A percentile compares a stretch with the other conserved stretches of the same genome.
phyloP scores from a whole-genome alignment of 768 basidiomycete genomes.

The Pilatotrama ljubarskyi region DNA sequence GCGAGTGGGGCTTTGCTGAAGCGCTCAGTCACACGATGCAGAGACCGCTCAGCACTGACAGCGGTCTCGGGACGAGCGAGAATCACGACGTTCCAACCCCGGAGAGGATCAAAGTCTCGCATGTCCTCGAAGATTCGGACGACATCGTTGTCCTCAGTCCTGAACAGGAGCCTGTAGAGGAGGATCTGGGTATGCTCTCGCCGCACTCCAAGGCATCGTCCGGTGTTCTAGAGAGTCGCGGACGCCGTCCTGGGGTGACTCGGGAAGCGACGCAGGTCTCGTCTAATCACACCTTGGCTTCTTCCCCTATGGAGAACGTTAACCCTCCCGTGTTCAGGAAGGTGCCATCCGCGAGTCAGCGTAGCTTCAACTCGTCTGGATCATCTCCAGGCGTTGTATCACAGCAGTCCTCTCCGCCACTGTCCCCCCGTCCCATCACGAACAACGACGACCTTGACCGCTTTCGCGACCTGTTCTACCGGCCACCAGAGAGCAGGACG shows the following conservation, averaged over 20 bases:
- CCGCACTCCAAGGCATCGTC: neutral
- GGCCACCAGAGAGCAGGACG: conserved; percentile 36
- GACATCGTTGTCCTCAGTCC: conserved; percentile 10
- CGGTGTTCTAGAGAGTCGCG: neutral
- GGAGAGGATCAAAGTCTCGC: neutral
- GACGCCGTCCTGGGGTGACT: conserved; percentile 15
- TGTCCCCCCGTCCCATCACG: conserved; percentile 55
- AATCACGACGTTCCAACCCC: conserved; percentile 4
- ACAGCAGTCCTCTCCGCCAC: conserved; percentile 38
- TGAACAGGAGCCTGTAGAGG: neutral
- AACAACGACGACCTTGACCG: conserved; percentile 68
- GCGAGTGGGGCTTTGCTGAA: conserved; percentile 59
- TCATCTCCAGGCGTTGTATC: conserved; percentile 33
- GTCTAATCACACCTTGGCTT: conserved; percentile 29
- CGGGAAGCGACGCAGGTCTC: conserved; percentile 15
- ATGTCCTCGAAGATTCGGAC: conserved; percentile 6
- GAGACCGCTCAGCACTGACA: conserved; percentile 37
- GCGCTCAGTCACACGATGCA: conserved; percentile 52
- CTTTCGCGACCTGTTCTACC: conserved; percentile 75
- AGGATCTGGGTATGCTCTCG: conserved; percentile 3
- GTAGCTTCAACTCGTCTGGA: conserved; percentile 23
- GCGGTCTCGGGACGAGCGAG: conserved; percentile 51
- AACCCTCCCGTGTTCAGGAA: conserved; percentile 30
- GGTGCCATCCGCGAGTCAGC: conserved; percentile 5
- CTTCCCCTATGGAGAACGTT: conserved; percentile 28